Percentiles rank a stretch among this genome's conserved stretches.
phyloP scores from a whole-genome alignment of 2,329 filamentous ascomycete genomes.

The Fusarium subglutinans region DNA sequence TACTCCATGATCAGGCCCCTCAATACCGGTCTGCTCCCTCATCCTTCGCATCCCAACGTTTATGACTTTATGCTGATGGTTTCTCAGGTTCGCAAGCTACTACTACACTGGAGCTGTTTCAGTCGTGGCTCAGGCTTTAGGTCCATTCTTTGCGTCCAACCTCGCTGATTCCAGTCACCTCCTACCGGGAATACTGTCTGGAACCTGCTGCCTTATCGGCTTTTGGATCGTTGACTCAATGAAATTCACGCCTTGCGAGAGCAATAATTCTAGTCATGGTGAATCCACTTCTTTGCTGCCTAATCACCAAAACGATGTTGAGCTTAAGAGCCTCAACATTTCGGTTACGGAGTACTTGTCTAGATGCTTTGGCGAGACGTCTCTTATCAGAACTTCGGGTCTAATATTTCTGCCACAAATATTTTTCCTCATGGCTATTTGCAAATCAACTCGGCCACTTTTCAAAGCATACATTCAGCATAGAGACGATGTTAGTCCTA shows the following conservation, averaged over 20 bases:
- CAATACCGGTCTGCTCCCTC: not conserved
- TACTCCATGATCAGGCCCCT: not conserved
- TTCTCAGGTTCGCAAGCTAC: not conserved
- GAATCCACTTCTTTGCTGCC: not conserved
- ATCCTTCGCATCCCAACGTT: accelerated
- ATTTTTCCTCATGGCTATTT: not conserved
- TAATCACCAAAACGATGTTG: not conserved
- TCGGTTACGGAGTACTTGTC: not conserved
- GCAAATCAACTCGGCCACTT: not conserved
- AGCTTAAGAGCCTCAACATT: not conserved
- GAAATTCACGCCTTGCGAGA: not conserved
- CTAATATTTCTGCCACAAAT: not conserved
- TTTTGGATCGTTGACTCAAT: not conserved
- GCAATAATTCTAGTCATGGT: not conserved
- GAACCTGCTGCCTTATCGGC: not conserved
- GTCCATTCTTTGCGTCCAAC: not conserved
- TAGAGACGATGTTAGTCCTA: not conserved
- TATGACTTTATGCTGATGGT: accelerated
- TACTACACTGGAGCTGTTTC: not conserved
- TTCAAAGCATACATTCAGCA: not conserved
- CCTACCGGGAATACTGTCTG: not conserved
- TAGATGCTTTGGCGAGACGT: not conserved
- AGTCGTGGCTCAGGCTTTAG: not conserved
- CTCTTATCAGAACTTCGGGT: not conserved
- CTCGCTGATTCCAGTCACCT: not conserved